Conservation (phyloP, 805 yeast genomes). For the Teunomyces cretensis region DNA sequence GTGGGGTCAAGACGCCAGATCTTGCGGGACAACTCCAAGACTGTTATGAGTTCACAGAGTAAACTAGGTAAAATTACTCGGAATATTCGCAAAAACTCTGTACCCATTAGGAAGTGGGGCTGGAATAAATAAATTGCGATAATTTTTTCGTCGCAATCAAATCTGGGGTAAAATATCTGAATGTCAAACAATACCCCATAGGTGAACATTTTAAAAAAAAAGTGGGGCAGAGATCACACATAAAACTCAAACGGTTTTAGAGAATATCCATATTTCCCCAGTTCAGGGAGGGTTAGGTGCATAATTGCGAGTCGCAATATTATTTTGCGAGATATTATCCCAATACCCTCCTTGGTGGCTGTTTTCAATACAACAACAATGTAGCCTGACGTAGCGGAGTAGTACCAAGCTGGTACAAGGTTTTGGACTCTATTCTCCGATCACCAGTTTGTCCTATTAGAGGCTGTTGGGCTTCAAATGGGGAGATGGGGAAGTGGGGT, state of each 20-base stretch:
- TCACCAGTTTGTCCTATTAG: too few species aligned
- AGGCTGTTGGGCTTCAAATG: too few species aligned
- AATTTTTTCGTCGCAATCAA: not conserved
- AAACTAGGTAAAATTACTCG: not conserved
- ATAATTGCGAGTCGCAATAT: not conserved
- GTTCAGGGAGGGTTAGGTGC: not conserved
- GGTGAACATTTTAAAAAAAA: not conserved
- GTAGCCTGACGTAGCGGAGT: too few species aligned
- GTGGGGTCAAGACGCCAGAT: not conserved
- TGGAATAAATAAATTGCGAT: constrained; percentile 2
- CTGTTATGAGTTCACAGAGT: too few species aligned
- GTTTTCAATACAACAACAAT: too few species aligned
- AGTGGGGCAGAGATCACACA: not conserved
- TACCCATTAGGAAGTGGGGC: not conserved
- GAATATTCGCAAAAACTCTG: constrained; percentile 1
- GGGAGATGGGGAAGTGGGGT: too few species aligned
- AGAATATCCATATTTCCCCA: not conserved
- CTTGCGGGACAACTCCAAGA: not conserved
- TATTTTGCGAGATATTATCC: not conserved
- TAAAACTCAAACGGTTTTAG: not conserved
- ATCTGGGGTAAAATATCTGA: not conserved
- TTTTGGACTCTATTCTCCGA: too few species aligned
- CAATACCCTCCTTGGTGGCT: not conserved
- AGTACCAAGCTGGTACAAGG: too few species aligned
- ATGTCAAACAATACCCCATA: too few species aligned